A percentile compares a stretch with the other conserved stretches of the same genome.
Evolutionary conservation across 306 rosid species (phyloP).

Genomic region (Vachellia collinsii): DNA sequence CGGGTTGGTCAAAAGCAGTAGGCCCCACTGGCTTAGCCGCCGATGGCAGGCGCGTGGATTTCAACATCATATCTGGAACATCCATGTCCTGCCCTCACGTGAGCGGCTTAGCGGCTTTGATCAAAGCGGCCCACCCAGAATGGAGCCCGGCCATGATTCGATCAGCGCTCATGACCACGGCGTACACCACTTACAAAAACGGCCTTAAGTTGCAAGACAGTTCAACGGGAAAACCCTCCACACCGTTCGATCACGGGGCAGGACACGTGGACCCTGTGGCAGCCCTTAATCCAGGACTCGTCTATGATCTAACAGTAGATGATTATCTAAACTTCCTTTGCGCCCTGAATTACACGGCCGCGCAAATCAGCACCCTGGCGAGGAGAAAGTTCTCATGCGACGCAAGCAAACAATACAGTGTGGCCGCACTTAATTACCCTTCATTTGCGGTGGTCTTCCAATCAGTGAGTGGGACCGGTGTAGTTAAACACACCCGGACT

Average conservation of each 20-base stretch:
- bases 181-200: slow-evolving; percentile 69
- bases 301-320: slow-evolving; percentile 63
- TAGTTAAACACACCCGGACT: slow-evolving; percentile 56
- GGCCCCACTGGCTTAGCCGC: slow-evolving; percentile 73
- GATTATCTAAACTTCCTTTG: slow-evolving; percentile 78
- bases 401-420: slow-evolving; percentile 60
- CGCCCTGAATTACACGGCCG: slow-evolving; percentile 62
- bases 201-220: slow-evolving; percentile 61
- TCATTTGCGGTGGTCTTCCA: slow-evolving; percentile 69
- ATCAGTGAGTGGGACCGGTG: slow-evolving; percentile 39
- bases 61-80: slow-evolving; percentile 91
- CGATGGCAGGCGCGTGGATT: slow-evolving; percentile 76
- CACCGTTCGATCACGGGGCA: slow-evolving; percentile 83
- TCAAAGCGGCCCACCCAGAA: slow-evolving; percentile 79
- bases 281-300: slow-evolving; percentile 82
- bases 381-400: slow-evolving; percentile 68
- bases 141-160: slow-evolving; percentile 92
- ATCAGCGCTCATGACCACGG: slow-evolving; percentile 92
- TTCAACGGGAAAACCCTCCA: slow-evolving; percentile 67
- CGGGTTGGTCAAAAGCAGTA: slow-evolving; percentile 72
- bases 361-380: slow-evolving; percentile 51
- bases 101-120: slow-evolving; percentile 80
- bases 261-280: slow-evolving; percentile 88
- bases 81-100: slow-evolving; percentile 99
- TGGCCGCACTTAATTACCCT: slow-evolving; percentile 76